Evolutionary conservation across 805 yeast genomes (phyloP).

Genomic region (Gaillardinia entomophila): DNA sequence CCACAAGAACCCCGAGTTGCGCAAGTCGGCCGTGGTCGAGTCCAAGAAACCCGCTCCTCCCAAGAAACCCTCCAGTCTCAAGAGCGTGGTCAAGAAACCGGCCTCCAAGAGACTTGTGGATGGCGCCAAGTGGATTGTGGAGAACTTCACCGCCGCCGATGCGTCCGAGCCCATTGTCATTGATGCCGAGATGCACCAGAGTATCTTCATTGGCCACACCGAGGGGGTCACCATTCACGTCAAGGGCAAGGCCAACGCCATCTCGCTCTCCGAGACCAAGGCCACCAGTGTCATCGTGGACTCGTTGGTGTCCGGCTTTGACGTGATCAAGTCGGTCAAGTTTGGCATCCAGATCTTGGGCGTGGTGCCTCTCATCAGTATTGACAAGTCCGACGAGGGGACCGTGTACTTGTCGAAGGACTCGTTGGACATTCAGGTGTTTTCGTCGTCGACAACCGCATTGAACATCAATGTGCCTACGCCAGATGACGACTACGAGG

Average conservation of each 20-base stretch:
- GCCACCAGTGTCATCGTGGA: conserved; percentile 78
- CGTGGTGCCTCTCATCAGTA: conserved; percentile 72
- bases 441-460: conserved; percentile 79
- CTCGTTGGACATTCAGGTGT: conserved; percentile 62
- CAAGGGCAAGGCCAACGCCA: conserved; percentile 87
- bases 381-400: conserved; percentile 88
- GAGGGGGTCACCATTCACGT: conserved; percentile 67
- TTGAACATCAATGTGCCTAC: conserved; percentile 81
- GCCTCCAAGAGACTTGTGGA: conserved; percentile 67
- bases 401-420: conserved; percentile 69
- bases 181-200: conserved; percentile 80
- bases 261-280: conserved; percentile 68
- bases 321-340: conserved; percentile 71
- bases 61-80: conserved; percentile 68
- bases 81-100: conserved; percentile 29
- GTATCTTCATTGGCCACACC: conserved; percentile 85
- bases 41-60: conserved; percentile 72
- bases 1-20: conserved; percentile 81
- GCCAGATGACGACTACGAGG: conserved; percentile 68
- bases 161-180: conserved; percentile 51
- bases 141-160: conserved; percentile 59
- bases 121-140: conserved; percentile 79
- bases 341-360: conserved; percentile 85
- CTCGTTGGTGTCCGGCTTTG: conserved; percentile 80
- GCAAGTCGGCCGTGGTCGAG: conserved; percentile 38